Percentiles rank a stretch among this genome's conserved stretches.
Conservation (phyloP, 2,329 filamentous ascomycete genomes). For the Orbilia ellipsospora region DNA sequence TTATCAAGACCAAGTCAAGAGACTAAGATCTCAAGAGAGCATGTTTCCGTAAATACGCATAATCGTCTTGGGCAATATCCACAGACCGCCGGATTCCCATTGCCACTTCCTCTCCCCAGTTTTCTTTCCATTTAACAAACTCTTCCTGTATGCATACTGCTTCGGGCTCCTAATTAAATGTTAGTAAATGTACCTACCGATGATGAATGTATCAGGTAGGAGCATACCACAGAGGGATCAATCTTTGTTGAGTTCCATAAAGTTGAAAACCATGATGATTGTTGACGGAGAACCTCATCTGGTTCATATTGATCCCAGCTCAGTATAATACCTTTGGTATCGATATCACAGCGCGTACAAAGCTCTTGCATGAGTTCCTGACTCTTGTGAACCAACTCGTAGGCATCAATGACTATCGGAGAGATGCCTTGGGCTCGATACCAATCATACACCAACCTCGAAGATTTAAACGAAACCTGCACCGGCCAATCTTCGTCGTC, state of each 20-base stretch:
- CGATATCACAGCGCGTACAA: not conserved
- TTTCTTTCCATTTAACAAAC: no score
- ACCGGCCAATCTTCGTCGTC: conserved; percentile 8
- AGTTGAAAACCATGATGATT: not conserved
- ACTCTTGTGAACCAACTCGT: conserved; percentile 1
- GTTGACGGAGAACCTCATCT: not conserved
- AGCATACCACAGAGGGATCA: conserved; percentile 1
- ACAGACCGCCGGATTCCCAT: no score
- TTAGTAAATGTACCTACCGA: not conserved
- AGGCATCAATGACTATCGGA: not conserved
- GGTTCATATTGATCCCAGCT: not conserved
- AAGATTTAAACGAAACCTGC: not conserved
- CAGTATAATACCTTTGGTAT: not conserved
- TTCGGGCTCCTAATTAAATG: no score
- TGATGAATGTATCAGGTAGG: not conserved
- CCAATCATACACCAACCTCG: conserved; percentile 5
- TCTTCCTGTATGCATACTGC: no score
- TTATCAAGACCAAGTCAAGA: no score
- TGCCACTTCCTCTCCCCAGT: no score
- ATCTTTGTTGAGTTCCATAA: conserved; percentile 9
- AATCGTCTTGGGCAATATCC: no score
- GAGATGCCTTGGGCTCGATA: not conserved
- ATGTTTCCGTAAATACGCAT: no score
- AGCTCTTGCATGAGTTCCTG: conserved; percentile 1
- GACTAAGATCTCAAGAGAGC: no score